These are phyloP conservation scores for Thymus quinquecostatus DNA, from an alignment of 257 asterid species.

Conservation along the genomic window DNA sequence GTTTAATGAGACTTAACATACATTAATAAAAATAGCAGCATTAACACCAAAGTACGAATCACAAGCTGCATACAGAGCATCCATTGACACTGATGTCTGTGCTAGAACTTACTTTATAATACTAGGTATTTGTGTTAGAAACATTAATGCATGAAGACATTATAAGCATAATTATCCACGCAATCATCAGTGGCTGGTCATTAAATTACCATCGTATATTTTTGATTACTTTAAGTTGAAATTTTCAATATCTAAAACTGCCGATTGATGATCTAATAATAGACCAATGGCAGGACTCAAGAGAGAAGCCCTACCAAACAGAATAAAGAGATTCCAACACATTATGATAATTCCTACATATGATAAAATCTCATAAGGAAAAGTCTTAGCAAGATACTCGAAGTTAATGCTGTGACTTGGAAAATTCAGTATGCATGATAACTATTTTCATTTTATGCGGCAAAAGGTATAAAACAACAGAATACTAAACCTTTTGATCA, in stretches of 20 bases:
- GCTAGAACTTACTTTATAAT: no score
- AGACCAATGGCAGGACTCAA: background rate
- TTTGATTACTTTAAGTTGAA: background rate
- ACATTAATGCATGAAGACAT: background rate
- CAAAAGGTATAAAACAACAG: background rate
- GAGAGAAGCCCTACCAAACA: conserved; percentile 2
- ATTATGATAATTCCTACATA: background rate
- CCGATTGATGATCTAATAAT: background rate
- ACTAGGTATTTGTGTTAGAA: background rate
- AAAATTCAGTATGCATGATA: background rate
- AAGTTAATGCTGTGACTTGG: background rate
- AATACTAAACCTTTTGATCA: background rate
- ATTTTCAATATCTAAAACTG: background rate
- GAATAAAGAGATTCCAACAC: background rate
- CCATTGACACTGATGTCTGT: background rate
- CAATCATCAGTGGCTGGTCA: background rate
- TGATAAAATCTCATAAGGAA: background rate
- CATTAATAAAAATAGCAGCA: background rate
- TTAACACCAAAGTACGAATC: background rate
- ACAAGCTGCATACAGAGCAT: background rate
- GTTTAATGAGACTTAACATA: conserved; percentile 6
- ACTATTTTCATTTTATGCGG: conserved; percentile 7
- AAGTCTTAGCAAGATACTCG: background rate
- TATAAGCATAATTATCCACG: background rate
- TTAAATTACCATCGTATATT: background rate